Evolutionary conservation across 1,284 basidiomycete genomes (phyloP).

Genomic region (Sporisorium scitamineum): DNA sequence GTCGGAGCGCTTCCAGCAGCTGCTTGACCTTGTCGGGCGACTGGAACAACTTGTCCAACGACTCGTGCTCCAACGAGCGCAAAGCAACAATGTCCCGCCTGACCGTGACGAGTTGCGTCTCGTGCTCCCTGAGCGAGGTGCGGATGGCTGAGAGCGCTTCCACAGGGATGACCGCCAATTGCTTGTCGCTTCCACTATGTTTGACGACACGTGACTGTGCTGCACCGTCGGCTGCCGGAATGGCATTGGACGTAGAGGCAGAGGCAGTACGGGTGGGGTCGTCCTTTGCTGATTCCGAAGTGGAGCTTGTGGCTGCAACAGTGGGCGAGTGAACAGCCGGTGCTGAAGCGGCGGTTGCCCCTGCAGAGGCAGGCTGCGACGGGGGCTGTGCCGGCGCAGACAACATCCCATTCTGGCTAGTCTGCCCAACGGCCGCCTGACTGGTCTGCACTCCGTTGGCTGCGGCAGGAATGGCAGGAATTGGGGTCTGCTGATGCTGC

Average conservation of each 20-base stretch:
- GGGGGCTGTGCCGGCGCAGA: background rate
- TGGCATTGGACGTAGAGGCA: conserved; percentile 1
- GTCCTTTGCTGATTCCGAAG: background rate
- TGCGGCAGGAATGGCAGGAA: background rate
- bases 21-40: conserved; percentile 21
- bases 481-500: background rate
- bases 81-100: conserved; percentile 3
- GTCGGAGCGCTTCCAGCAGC: conserved; percentile 11
- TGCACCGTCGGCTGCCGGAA: background rate
- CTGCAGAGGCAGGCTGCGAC: background rate
- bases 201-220: background rate
- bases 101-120: background rate
- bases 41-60: conserved; percentile 4
- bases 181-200: background rate
- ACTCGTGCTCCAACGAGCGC: background rate
- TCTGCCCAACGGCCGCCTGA: background rate
- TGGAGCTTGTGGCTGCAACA: background rate
- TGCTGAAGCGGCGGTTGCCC: background rate
- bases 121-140: conserved; percentile 8
- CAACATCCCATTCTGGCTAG: background rate
- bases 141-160: conserved; percentile 2
- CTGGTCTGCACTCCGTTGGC: background rate
- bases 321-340: background rate
- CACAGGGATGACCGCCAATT: background rate
- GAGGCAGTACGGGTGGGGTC: background rate